A percentile compares a stretch with the other conserved stretches of the same genome.
Conservation (phyloP, 2,329 filamentous ascomycete genomes). For the Xylariaceae sp. region DNA sequence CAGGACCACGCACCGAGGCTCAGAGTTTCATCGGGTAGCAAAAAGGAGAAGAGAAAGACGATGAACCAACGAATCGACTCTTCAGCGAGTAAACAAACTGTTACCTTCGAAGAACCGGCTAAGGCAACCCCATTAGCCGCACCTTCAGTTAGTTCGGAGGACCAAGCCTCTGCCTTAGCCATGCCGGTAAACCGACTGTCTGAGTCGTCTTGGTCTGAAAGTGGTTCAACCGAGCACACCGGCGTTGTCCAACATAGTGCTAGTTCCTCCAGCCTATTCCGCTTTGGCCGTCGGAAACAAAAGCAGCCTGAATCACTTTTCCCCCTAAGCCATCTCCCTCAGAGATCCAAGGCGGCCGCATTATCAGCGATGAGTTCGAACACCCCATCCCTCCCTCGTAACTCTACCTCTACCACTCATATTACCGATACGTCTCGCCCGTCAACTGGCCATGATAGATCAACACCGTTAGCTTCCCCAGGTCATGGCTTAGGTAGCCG, state of each 20-base stretch:
- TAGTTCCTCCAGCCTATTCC: conserved; percentile 78
- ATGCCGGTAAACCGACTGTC: conserved; percentile 71
- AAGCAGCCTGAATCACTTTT: conserved; percentile 80
- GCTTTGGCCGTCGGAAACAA: conserved; percentile 75
- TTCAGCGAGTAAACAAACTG: conserved; percentile 49
- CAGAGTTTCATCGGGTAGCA: conserved; percentile 30
- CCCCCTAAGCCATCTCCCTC: conserved; percentile 82
- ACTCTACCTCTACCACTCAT: conserved; percentile 41
- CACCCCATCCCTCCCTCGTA: conserved; percentile 50
- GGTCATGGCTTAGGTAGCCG: conserved; percentile 37
- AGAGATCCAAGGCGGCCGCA: conserved; percentile 61
- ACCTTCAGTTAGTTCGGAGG: conserved; percentile 66
- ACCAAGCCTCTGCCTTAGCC: conserved; percentile 65
- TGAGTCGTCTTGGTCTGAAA: conserved; percentile 90
- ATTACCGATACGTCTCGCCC: conserved; percentile 32
- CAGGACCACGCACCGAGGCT: conserved; percentile 32
- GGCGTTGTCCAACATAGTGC: conserved; percentile 64
- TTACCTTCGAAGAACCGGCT: conserved; percentile 66
- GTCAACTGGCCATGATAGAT: conserved; percentile 40
- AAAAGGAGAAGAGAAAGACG: conserved; percentile 51
- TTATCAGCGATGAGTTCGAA: conserved; percentile 46
- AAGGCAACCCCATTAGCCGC: conserved; percentile 41
- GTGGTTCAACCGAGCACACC: conserved; percentile 72
- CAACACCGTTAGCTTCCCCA: conserved; percentile 46
- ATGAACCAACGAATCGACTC: conserved; percentile 44